phyloP scores from a whole-genome alignment of 352 stramenopile genomes.

The Globisporangium orthogonon region DNA sequence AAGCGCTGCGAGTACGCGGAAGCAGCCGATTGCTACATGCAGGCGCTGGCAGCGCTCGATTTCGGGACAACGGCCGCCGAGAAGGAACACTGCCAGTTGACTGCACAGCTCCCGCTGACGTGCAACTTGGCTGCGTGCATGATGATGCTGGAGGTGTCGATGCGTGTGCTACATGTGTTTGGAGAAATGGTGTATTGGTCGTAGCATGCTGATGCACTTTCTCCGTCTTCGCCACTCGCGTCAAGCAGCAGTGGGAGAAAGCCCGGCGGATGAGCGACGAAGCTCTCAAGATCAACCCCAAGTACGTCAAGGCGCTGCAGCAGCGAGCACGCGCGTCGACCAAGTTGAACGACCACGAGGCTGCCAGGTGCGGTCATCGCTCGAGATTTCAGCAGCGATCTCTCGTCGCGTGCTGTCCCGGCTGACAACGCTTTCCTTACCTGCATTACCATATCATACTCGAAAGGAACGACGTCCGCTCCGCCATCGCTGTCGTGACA shows the following conservation, averaged over 20 bases:
- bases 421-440: neutral
- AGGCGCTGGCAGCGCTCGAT: conserved; percentile 63
- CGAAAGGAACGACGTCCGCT: conserved; percentile 18
- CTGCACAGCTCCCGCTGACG: conserved; percentile 60
- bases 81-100: conserved; percentile 33
- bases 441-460: neutral
- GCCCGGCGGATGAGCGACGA: conserved; percentile 51
- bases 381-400: neutral
- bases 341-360: conserved; percentile 41
- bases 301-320: conserved; percentile 45
- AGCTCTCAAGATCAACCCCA: conserved; percentile 38
- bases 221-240: neutral
- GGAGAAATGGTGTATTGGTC: neutral
- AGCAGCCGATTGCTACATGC: conserved; percentile 59
- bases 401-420: too few relatives aligned
- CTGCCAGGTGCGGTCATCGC: conserved; percentile 35
- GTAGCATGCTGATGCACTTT: neutral
- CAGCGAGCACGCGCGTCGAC: conserved; percentile 55
- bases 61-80: conserved; percentile 35
- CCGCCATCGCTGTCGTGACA: conserved; percentile 17
- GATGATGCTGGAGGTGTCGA: conserved; percentile 51
- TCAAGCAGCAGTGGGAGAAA: conserved; percentile 55
- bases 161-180: neutral
- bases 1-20: conserved; percentile 27
- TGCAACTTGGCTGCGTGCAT: conserved; percentile 78